These are phyloP conservation scores for Ceratobasidium sp. DNA, from an alignment of 1,284 basidiomycete genomes.

Conservation along the genomic window DNA sequence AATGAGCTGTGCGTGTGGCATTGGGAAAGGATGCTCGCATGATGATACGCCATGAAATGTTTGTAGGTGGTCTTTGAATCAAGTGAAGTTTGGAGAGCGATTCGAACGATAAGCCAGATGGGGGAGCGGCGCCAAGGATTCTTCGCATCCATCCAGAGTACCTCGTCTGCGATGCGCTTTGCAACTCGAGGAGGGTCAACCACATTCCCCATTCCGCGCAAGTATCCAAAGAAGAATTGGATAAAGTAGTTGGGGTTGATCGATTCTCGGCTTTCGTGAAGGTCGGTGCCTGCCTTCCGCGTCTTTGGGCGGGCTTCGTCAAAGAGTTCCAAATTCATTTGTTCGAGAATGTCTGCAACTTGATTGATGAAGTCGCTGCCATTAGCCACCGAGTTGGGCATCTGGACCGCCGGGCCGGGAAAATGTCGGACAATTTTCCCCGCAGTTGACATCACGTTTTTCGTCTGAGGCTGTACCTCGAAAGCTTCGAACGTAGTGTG, in stretches of 20 bases:
- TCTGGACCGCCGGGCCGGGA: slow-evolving; percentile 48
- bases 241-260: slow-evolving; percentile 55
- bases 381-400: slow-evolving; percentile 42
- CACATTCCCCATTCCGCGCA: slow-evolving; percentile 49
- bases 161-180: slow-evolving; percentile 57
- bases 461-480: slow-evolving; percentile 52
- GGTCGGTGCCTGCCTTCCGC: slow-evolving; percentile 44
- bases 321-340: slow-evolving; percentile 49
- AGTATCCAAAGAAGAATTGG: slow-evolving; percentile 54
- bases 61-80: slow-evolving; percentile 52
- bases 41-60: slow-evolving; percentile 55
- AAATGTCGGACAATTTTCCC: slow-evolving; percentile 54
- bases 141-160: slow-evolving; percentile 52
- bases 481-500: slow-evolving; percentile 54
- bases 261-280: slow-evolving; percentile 49
- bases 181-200: slow-evolving; percentile 48
- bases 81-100: slow-evolving; percentile 56
- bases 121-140: slow-evolving; percentile 59
- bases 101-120: slow-evolving; percentile 56
- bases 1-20: slow-evolving; percentile 1
- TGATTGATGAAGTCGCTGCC: slow-evolving; percentile 48
- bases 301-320: slow-evolving; percentile 43
- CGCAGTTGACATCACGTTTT: slow-evolving; percentile 50
- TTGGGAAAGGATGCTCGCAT: slow-evolving; percentile 50
- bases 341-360: slow-evolving; percentile 50